Evolutionary conservation across 768 basidiomycete species (phyloP).

Genomic region (Sarcodon sp.): DNA sequence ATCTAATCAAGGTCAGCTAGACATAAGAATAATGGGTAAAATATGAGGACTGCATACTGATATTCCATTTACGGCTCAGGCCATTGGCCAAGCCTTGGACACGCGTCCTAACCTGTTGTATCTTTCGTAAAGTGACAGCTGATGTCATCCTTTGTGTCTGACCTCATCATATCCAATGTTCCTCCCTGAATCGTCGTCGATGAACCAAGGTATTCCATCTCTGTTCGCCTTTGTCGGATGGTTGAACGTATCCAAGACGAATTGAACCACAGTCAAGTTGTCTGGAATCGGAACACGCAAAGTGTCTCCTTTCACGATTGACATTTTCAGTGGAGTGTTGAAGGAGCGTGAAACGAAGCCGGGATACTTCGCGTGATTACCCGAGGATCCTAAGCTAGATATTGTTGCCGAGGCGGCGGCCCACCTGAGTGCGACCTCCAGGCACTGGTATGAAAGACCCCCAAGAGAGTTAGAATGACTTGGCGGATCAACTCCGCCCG

Average conservation of each 20-base stretch:
- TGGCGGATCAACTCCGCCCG: too few relatives aligned
- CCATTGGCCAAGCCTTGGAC: constrained; percentile 36
- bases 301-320: too few relatives aligned
- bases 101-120: constrained; percentile 28
- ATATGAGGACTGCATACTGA: constrained; percentile 21
- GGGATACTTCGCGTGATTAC: too few relatives aligned
- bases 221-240: constrained; percentile 25
- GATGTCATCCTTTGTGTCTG: constrained; percentile 4
- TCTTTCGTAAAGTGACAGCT: background rate
- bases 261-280: constrained; percentile 38
- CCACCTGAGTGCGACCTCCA: too few relatives aligned
- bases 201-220: constrained; percentile 26
- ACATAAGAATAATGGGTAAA: background rate
- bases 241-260: constrained; percentile 28
- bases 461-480: too few relatives aligned
- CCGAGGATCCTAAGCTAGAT: too few relatives aligned
- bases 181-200: constrained; percentile 36
- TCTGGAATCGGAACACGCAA: constrained; percentile 23
- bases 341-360: too few relatives aligned
- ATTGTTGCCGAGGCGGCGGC: too few relatives aligned
- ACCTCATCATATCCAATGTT: constrained; percentile 27
- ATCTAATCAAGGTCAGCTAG: background rate
- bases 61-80: constrained; percentile 25
- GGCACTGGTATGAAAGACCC: too few relatives aligned
- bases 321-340: too few relatives aligned